Conservation (phyloP, 345 rosid species). For the Nasturtium officinale region DNA sequence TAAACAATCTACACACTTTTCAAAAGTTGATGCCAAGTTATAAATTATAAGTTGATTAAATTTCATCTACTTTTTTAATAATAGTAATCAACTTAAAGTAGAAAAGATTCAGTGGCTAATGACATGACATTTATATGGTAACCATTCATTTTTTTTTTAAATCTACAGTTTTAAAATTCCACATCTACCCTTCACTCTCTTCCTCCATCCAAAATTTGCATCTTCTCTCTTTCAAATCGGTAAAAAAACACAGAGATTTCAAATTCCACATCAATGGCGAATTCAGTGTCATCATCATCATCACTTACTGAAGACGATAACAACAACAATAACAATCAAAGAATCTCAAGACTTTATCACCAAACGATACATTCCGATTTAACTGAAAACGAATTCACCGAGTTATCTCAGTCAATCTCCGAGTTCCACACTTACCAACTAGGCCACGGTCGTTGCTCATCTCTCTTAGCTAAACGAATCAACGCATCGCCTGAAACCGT, state of each 20-base stretch:
- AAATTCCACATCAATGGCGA: slow-evolving; percentile 28
- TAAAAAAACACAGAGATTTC: not conserved
- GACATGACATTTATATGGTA: slow-evolving; percentile 18
- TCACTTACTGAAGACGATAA: slow-evolving; percentile 4
- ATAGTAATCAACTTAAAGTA: slow-evolving; percentile 18
- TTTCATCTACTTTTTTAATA: not conserved
- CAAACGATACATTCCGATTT: slow-evolving; percentile 56
- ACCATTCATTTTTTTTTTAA: not conserved
- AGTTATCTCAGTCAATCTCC: slow-evolving; percentile 45
- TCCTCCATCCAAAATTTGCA: slow-evolving; percentile 4
- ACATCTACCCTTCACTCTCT: slow-evolving; percentile 11
- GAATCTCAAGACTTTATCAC: slow-evolving; percentile 50
- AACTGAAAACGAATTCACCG: slow-evolving; percentile 50
- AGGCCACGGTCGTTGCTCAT: slow-evolving; percentile 60
- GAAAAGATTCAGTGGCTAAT: slow-evolving; percentile 31
- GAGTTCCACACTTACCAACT: slow-evolving; percentile 70
- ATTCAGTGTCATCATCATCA: not conserved
- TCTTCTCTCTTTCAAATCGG: not conserved
- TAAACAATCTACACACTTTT: no score
- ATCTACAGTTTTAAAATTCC: slow-evolving; percentile 7
- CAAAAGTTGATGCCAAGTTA: not conserved
- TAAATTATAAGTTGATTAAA: not conserved
- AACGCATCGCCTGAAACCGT: slow-evolving; percentile 57
- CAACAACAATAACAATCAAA: not conserved
- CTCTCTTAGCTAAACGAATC: slow-evolving; percentile 60